Conservation (phyloP, 1,284 basidiomycete species). For the Phellinidium pouzarii region DNA sequence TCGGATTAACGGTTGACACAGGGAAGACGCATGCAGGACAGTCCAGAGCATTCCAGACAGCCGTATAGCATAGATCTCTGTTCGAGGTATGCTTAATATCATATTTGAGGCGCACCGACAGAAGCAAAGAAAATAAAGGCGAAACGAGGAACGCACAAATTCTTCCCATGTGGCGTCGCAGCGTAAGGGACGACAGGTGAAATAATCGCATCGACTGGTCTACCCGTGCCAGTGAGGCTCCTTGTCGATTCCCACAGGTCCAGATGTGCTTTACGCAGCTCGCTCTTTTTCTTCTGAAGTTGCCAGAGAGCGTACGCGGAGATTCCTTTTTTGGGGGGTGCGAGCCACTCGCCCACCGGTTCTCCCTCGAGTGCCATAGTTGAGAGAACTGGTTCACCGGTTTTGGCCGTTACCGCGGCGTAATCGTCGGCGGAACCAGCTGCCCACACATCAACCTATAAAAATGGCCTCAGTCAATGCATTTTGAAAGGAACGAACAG, state of each 20-base stretch:
- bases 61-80: conserved; percentile 49
- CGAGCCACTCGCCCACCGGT: conserved; percentile 7
- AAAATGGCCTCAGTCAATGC: no score
- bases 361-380: conserved; percentile 35
- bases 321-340: conserved; percentile 24
- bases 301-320: conserved; percentile 53
- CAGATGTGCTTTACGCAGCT: conserved; percentile 44
- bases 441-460: conserved; percentile 35
- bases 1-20: conserved; percentile 49
- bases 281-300: conserved; percentile 38
- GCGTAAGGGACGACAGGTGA: conserved; percentile 45
- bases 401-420: conserved; percentile 29
- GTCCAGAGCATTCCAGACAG: conserved; percentile 62
- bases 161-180: conserved; percentile 48
- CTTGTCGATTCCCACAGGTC: conserved; percentile 50
- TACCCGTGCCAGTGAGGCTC: conserved; percentile 44
- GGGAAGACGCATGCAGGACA: conserved; percentile 62
- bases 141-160: conserved; percentile 32
- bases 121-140: conserved; percentile 30
- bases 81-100: background rate
- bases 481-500: background rate
- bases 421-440: conserved; percentile 41
- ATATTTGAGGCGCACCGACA: no score
- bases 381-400: conserved; percentile 46
- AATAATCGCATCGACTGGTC: conserved; percentile 61